Evolutionary conservation across 2,329 filamentous ascomycete genomes (phyloP).

Genomic region (Arthrobotrys conoides): DNA sequence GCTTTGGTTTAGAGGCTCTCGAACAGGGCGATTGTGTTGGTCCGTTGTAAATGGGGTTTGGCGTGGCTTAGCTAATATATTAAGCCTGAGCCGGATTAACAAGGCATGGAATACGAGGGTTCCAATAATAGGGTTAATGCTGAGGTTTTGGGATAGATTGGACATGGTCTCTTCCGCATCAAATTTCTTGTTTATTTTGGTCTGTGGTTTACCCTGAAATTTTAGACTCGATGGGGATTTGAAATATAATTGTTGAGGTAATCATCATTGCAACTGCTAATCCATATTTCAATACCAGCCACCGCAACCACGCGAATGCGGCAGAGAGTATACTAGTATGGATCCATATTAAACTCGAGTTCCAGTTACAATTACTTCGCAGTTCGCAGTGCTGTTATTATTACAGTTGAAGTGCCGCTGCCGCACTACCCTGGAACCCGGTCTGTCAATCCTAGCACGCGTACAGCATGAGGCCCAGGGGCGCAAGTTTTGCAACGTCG

Average conservation of each 20-base stretch:
- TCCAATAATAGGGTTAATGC: constrained; percentile 59
- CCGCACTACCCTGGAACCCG: constrained; percentile 49
- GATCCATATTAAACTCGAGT: no score
- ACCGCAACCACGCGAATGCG: constrained; percentile 38
- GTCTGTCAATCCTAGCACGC: constrained; percentile 1
- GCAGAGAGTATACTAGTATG: constrained; percentile 5
- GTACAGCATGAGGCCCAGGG: constrained; percentile 13
- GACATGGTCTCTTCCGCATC: constrained; percentile 34
- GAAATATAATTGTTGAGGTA: constrained; percentile 24
- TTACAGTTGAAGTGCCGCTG: constrained; percentile 31
- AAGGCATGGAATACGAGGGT: constrained; percentile 52
- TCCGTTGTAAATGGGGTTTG: constrained; percentile 52
- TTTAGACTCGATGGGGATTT: constrained; percentile 6
- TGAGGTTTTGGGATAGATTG: constrained; percentile 42
- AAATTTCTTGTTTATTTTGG: constrained; percentile 43
- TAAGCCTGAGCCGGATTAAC: constrained; percentile 33
- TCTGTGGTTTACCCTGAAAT: constrained; percentile 6
- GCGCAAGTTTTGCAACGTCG: constrained; percentile 34
- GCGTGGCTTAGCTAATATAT: constrained; percentile 59
- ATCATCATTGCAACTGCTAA: constrained; percentile 3
- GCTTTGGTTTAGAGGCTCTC: constrained; percentile 20
- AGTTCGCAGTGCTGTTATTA: not conserved
- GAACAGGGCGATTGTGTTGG: constrained; percentile 49
- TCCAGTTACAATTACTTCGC: not conserved
- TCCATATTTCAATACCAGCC: constrained; percentile 9